Evolutionary conservation across 805 yeast species (phyloP).

Genomic region (Cyberlindnera japonica): DNA sequence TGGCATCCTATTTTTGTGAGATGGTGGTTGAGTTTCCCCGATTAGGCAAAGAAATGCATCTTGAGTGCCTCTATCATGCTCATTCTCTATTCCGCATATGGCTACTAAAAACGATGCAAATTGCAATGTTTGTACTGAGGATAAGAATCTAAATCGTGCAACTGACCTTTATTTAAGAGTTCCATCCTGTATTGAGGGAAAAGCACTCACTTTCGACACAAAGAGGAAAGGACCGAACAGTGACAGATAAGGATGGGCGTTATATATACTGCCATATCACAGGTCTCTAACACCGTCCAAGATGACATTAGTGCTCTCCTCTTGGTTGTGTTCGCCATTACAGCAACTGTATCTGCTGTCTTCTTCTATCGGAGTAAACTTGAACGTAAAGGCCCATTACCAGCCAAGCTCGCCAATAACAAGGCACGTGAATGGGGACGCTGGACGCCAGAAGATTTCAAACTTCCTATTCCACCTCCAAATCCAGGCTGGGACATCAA

Average conservation of each 20-base stretch:
- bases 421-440: conserved; percentile 44
- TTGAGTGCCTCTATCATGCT: background rate
- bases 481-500: conserved; percentile 30
- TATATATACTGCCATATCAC: conserved; percentile 5
- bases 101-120: conserved; percentile 9
- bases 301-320: conserved; percentile 8
- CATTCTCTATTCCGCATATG: conserved; percentile 4
- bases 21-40: conserved; percentile 4
- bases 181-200: background rate
- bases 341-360: conserved; percentile 1
- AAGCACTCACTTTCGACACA: too few species aligned
- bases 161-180: too few species aligned
- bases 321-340: conserved; percentile 4
- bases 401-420: conserved; percentile 37
- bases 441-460: conserved; percentile 53
- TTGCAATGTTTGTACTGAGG: background rate
- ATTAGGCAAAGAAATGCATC: conserved; percentile 6
- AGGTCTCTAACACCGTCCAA: conserved; percentile 3
- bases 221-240: background rate
- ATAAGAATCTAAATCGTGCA: too few species aligned
- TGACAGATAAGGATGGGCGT: conserved; percentile 7
- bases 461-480: conserved; percentile 46
- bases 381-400: conserved; percentile 25
- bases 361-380: conserved; percentile 1
- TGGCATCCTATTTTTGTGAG: background rate